Evolutionary conservation across 352 stramenopile genomes (phyloP).

Genomic region (Phytophthora fragariaefolia): DNA sequence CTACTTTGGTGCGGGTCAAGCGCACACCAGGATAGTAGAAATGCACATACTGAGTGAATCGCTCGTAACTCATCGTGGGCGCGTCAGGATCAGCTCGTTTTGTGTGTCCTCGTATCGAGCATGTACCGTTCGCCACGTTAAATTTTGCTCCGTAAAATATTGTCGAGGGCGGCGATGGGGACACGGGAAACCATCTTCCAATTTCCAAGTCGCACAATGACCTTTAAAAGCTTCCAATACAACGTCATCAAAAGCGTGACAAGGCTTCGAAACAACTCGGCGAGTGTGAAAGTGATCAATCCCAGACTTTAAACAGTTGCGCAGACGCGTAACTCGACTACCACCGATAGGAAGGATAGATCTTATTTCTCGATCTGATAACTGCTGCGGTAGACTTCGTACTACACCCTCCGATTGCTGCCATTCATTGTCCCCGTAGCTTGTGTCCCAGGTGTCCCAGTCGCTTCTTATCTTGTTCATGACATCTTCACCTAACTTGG

Average conservation of each 20-base stretch:
- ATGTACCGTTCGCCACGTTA: constrained; percentile 12
- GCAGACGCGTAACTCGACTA: background rate
- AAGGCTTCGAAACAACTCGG: background rate
- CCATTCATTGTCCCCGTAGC: background rate
- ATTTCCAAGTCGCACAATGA: background rate
- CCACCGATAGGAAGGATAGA: background rate
- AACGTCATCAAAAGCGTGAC: background rate
- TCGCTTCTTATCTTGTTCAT: background rate
- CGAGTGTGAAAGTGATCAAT: background rate
- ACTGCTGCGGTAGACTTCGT: background rate
- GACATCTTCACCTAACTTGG: constrained; percentile 1
- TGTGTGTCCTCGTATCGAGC: constrained; percentile 1
- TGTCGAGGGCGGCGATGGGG: constrained; percentile 10
- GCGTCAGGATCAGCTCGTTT: constrained; percentile 1
- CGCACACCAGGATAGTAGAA: background rate
- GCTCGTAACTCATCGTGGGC: constrained; percentile 3
- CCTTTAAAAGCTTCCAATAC: background rate
- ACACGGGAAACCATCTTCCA: constrained; percentile 14
- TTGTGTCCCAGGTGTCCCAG: constrained; percentile 6
- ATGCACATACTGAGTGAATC: background rate
- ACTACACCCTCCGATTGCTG: constrained; percentile 7
- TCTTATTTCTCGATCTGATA: constrained; percentile 1
- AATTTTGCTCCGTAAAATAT: constrained; percentile 18
- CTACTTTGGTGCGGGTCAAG: background rate
- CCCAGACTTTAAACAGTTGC: background rate